A percentile compares a stretch with the other conserved stretches of the same genome.
phyloP scores from a whole-genome alignment of 164 flowering plant species.

The Santalum album region DNA sequence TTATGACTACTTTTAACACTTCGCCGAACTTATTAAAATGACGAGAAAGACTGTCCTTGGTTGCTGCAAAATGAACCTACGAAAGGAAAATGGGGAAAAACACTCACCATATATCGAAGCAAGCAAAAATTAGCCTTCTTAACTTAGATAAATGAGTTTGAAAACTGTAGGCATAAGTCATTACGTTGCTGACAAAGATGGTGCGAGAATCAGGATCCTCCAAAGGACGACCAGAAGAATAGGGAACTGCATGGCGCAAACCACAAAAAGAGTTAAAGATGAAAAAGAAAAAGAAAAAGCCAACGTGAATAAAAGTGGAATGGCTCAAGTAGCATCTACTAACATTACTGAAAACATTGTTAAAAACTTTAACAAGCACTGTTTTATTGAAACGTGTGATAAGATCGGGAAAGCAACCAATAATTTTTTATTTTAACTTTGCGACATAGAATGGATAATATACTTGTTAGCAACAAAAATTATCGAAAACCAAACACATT shows the following conservation, averaged over 20 bases:
- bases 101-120: no score
- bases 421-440: no score
- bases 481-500: neutral
- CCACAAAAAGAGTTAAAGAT: no score
- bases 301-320: no score
- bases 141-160: neutral
- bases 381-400: no score
- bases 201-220: conserved; percentile 88
- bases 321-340: no score
- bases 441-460: no score
- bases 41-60: conserved; percentile 82
- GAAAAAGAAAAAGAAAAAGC: no score
- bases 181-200: conserved; percentile 83
- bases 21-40: conserved; percentile 94
- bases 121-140: neutral
- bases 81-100: neutral
- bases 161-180: neutral
- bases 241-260: conserved; percentile 39
- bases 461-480: neutral
- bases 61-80: conserved; percentile 97
- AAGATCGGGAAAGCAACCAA: no score
- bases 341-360: no score
- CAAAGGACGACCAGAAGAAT: conserved; percentile 37
- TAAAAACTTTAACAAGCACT: no score
- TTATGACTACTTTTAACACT: conserved; percentile 71